These are phyloP conservation scores for Immersiella caudata DNA, from an alignment of 495 filamentous ascomycete species.

Conservation along the genomic window DNA sequence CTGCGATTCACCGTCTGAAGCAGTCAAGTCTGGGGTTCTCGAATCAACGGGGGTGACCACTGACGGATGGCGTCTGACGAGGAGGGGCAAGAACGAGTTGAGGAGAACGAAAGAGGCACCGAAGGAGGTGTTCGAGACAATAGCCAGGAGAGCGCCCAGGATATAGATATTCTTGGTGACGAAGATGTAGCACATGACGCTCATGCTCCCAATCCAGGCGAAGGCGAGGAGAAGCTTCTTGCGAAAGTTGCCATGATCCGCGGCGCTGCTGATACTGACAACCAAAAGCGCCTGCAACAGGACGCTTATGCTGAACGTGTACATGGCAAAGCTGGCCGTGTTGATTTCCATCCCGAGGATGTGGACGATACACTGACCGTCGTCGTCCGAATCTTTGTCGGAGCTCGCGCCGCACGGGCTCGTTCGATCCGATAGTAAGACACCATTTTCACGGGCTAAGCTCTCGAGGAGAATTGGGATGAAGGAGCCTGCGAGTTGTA, in stretches of 20 bases:
- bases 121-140: slow-evolving; percentile 88
- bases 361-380: slow-evolving; percentile 80
- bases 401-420: slow-evolving; percentile 65
- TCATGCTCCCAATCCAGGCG: slow-evolving; percentile 75
- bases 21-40: slow-evolving; percentile 19
- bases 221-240: slow-evolving; percentile 84
- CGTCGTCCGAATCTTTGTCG: slow-evolving; percentile 37
- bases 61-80: slow-evolving; percentile 76
- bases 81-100: slow-evolving; percentile 80
- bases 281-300: slow-evolving; percentile 86
- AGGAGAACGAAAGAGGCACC: slow-evolving; percentile 84
- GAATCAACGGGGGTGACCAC: slow-evolving; percentile 37
- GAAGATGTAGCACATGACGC: slow-evolving; percentile 87
- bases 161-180: slow-evolving; percentile 74
- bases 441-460: slow-evolving; percentile 85
- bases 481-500: slow-evolving; percentile 71
- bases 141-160: slow-evolving; percentile 78
- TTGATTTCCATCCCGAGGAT: slow-evolving; percentile 86
- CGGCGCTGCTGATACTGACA: slow-evolving; percentile 92
- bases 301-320: slow-evolving; percentile 93
- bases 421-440: slow-evolving; percentile 72
- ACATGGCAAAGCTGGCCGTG: slow-evolving; percentile 97
- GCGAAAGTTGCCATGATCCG: slow-evolving; percentile 91
- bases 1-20: slow-evolving; percentile 26
- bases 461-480: slow-evolving; percentile 96